These are phyloP conservation scores for Leersia perrieri DNA, from an alignment of 176 grass and related monocot species.

Conservation along the genomic window DNA sequence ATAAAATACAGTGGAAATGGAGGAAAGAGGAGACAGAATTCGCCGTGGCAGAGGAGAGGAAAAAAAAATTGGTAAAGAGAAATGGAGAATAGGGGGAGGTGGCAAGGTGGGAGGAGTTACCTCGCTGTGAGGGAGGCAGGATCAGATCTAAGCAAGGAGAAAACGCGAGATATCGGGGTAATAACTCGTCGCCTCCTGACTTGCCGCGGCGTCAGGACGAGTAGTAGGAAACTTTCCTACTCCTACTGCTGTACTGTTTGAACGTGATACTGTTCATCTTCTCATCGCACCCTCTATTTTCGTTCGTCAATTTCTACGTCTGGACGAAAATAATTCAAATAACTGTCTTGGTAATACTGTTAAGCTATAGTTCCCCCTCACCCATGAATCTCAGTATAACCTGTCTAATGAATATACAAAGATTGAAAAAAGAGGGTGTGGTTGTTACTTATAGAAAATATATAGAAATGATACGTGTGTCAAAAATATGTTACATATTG, in stretches of 20 bases:
- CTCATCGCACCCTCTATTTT: neutral
- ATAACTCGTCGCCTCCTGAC: neutral
- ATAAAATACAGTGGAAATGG: conserved; percentile 43
- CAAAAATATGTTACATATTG: no score
- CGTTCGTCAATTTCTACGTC: no score
- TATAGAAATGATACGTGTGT: no score
- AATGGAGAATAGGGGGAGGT: neutral
- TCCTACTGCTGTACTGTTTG: neutral
- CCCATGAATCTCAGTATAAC: no score
- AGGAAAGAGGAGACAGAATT: neutral
- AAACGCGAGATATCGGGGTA: neutral
- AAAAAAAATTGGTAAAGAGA: neutral
- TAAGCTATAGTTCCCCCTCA: no score
- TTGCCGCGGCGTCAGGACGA: neutral
- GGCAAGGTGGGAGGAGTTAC: conserved; percentile 6
- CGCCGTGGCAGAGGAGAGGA: no score
- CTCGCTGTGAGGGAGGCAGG: neutral
- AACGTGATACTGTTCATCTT: no score
- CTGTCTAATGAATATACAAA: no score
- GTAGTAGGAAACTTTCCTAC: neutral
- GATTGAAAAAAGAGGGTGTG: no score
- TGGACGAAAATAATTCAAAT: no score
- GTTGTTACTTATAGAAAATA: no score
- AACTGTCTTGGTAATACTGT: no score
- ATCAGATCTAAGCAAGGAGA: conserved; percentile 19